These are phyloP conservation scores for Geotrichum histeridarum DNA, from an alignment of 1,139 yeast genomes.

Conservation along the genomic window DNA sequence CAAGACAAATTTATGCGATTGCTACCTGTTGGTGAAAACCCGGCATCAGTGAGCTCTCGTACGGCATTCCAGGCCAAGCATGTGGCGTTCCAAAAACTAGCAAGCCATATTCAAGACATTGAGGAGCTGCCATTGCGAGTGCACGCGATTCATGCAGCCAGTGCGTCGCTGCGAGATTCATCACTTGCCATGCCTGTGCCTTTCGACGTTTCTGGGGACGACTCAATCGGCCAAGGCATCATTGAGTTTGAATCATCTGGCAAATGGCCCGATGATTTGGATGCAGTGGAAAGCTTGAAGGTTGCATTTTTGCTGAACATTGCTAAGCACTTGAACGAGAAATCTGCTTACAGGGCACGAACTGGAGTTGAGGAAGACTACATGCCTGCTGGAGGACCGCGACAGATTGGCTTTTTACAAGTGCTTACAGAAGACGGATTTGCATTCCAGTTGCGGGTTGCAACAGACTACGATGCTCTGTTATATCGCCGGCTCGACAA, in stretches of 20 bases:
- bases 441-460: constrained; percentile 68
- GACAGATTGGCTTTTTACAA: constrained; percentile 49
- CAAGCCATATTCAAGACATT: constrained; percentile 49
- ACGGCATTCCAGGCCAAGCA: constrained; percentile 53
- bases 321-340: constrained; percentile 46
- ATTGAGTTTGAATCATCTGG: constrained; percentile 83
- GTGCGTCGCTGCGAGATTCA: constrained; percentile 68
- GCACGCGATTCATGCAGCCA: constrained; percentile 61
- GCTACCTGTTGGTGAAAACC: constrained; percentile 37
- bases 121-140: constrained; percentile 64
- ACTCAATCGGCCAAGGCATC: constrained; percentile 73
- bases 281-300: constrained; percentile 82
- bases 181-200: constrained; percentile 78
- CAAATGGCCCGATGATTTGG: constrained; percentile 93
- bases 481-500: constrained; percentile 54
- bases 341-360: constrained; percentile 51
- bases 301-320: constrained; percentile 80
- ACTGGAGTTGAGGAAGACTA: constrained; percentile 53
- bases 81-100: constrained; percentile 61
- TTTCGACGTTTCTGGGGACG: constrained; percentile 65
- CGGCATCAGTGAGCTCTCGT: constrained; percentile 41
- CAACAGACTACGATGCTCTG: constrained; percentile 77
- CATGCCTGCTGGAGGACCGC: constrained; percentile 48
- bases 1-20: constrained; percentile 30
- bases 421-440: constrained; percentile 81